phyloP scores from a whole-genome alignment of 2,329 filamentous ascomycete species.

The Ophiostoma ips region DNA sequence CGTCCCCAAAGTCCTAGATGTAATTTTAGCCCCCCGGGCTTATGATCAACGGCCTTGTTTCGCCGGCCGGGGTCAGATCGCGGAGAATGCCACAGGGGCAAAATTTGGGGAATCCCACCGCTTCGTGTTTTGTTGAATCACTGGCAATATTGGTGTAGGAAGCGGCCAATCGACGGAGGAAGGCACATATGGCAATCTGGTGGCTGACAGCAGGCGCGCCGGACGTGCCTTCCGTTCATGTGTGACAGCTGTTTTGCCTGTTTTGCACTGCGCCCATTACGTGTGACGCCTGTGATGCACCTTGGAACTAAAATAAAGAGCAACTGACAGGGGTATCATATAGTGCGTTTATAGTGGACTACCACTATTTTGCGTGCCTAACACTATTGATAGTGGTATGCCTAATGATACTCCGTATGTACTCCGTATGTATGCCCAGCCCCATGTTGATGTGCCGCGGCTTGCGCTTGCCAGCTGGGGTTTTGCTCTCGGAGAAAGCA shows the following conservation, averaged over 20 bases:
- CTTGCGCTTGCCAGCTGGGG: no score
- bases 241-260: no score
- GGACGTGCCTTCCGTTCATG: neutral
- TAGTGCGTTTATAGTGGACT: conserved; percentile 2
- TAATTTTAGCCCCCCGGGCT: neutral
- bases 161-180: neutral
- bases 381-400: no score
- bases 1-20: neutral
- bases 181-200: neutral
- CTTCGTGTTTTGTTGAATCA: conserved; percentile 10
- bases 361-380: neutral
- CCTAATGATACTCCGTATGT: no score
- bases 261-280: no score
- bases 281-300: no score
- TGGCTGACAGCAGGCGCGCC: neutral
- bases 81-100: neutral
- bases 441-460: no score
- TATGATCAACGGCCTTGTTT: neutral
- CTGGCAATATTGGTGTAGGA: neutral
- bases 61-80: neutral
- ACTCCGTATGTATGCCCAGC: neutral
- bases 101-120: conserved; percentile 8
- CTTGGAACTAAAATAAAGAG: no score
- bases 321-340: neutral
- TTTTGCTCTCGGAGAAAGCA: no score